Base-by-base conservation (phyloP, 78 protist genomes). In the Speleostelium caveatum region DNA sequence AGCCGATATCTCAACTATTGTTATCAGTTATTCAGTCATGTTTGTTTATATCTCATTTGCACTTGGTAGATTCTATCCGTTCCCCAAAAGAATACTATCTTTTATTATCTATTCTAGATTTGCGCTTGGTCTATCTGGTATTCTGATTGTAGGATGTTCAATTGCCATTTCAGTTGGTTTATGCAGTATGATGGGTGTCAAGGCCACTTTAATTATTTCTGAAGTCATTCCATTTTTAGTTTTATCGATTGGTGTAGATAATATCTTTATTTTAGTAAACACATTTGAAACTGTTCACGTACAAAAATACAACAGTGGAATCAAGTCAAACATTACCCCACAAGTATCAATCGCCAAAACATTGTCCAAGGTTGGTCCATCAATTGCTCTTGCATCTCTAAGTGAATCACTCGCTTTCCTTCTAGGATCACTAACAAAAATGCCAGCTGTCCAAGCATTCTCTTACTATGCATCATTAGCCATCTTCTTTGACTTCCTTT, bases 221-320 rank as follows among this genome's bases (percentile, higher is more conserved):
- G 95, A 95, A 56, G 96, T 95, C n/a, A 95, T 95, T 16, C 96
- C 96, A 36, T 95, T 95, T 76, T 60, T 95, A 12, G 77, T 94
- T 17, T 75, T 95, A 56, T 95, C 96, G 32, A 95, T 95, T 30
- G 96, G 96, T 59, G 96, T 95, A 1, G 96, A 95, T 77, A 95
- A 95, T 41, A 86, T 95, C 35, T 95, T 93, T 28, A 94, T 95
- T 24, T 19, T 95, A 2, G 88, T 69, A 17, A 94, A 95, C 30
- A 93, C 91, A n/a, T 65, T 94, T n/a, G 93, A 94, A 24, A 45
- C 60, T 19, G 19, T 71, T 10, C 80, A 71, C 30, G 68, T 71
- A 19, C 28, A 39, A 61, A 49, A 19, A 19, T 71, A 71, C 17
- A 0, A 33, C 12, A 6, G 36, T 3, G n/a, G 8, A 53, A 59